A percentile compares a stretch with the other conserved stretches of the same genome.
Evolutionary conservation across 2,329 filamentous ascomycete genomes (phyloP).

Genomic region (Colletotrichum tabaci): DNA sequence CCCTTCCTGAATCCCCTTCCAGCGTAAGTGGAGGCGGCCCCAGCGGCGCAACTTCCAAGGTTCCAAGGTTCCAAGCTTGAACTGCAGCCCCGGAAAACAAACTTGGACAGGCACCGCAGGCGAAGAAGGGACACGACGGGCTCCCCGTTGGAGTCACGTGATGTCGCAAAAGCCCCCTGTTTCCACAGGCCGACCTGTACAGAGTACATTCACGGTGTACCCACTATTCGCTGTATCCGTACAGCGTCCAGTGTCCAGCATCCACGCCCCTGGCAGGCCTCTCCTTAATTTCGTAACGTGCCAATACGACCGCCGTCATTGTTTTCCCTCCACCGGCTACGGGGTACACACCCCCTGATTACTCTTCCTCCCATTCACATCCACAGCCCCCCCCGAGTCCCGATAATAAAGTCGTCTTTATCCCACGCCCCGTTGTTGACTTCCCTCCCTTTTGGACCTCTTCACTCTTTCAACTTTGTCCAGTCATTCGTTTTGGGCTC

Average conservation of each 20-base stretch:
- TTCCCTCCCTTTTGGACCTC: not conserved
- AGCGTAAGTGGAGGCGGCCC: conserved; percentile 33
- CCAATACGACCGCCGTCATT: conserved; percentile 37
- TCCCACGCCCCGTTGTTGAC: conserved; percentile 27
- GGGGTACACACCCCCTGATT: not conserved
- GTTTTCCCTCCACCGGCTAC: conserved; percentile 25
- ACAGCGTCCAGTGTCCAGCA: not conserved
- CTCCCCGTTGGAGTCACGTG: not conserved
- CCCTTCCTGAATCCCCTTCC: conserved; percentile 3
- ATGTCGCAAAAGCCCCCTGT: not conserved
- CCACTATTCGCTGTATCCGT: conserved; percentile 2
- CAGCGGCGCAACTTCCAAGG: conserved; percentile 10
- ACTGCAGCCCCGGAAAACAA: conserved; percentile 38
- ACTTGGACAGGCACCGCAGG: conserved; percentile 12
- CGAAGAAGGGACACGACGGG: not conserved
- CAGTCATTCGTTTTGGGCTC: conserved; percentile 41
- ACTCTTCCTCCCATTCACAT: conserved; percentile 6
- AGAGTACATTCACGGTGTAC: not conserved
- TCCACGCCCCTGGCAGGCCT: conserved; percentile 28
- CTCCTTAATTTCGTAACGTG: conserved; percentile 41
- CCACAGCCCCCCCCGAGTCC: conserved; percentile 9
- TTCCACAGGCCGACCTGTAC: not conserved
- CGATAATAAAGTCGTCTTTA: conserved; percentile 33
- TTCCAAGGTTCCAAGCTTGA: conserved; percentile 11
- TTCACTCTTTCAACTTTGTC: conserved; percentile 12